phyloP scores from a whole-genome alignment of 2,329 filamentous ascomycete genomes.

The Calonectria crousiana region DNA sequence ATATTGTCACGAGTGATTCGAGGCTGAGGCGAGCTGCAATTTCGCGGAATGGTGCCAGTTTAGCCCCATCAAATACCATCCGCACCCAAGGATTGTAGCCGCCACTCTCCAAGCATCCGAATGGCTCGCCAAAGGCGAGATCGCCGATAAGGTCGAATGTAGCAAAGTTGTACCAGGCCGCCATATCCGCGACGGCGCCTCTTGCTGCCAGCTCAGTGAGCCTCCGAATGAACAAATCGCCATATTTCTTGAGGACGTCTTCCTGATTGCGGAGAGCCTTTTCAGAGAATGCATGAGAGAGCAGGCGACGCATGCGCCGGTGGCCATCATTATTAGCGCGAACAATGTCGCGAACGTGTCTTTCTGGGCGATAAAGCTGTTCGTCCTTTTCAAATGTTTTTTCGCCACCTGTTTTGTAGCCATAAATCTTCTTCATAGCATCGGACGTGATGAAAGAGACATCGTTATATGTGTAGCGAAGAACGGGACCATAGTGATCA shows the following conservation, averaged over 20 bases:
- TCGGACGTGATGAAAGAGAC: background rate
- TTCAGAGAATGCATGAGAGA: background rate
- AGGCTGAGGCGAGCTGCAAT: background rate
- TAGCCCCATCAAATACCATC: background rate
- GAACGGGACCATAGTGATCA: background rate
- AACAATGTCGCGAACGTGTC: background rate
- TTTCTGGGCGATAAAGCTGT: background rate
- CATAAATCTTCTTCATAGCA: background rate
- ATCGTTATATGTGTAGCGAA: background rate
- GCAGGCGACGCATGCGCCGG: background rate
- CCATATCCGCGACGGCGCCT: background rate
- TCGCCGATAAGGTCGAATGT: background rate
- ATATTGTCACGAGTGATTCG: background rate
- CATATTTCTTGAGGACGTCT: background rate
- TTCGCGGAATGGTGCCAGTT: background rate
- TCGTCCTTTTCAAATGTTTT: background rate
- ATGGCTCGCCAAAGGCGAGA: background rate
- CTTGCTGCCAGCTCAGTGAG: background rate
- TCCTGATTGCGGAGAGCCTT: background rate
- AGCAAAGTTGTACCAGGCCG: background rate
- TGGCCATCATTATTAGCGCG: background rate
- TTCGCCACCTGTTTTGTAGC: background rate
- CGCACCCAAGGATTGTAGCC: background rate
- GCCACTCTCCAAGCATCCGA: background rate
- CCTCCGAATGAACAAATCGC: background rate